Base-by-base conservation (phyloP, 2,329 filamentous ascomycete species). In the Pezicula neosporulosa region DNA sequence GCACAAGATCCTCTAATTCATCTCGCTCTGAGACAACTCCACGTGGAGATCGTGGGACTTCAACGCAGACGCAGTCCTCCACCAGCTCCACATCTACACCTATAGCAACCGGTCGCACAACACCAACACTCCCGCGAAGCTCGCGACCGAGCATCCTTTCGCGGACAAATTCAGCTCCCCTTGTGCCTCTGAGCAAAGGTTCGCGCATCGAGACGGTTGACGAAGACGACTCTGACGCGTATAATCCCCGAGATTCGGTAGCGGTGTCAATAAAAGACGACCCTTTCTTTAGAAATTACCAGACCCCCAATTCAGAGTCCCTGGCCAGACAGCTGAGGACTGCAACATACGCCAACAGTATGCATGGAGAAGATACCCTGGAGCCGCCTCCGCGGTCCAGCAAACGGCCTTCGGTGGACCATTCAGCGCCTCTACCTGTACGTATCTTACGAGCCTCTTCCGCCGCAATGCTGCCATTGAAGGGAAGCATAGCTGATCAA, bases 261-360 rank as follows among this genome's bases (percentile, higher is more conserved):
- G 65, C 30, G 10, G 9, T 72, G 47, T 80, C 77, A 53, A 77
- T 81, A 54, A 68, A 78, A 62, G 76, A 82, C 71, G 77, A 81
- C 57, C 76, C 76, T 28, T 80, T 81, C 64, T 77, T 79, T 67
- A 72, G 74, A 59, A 72, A 71, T 56, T 74, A 75, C 57, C 67
- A 75, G 63, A 63, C 66, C 36, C 64, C 67, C 52, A 60, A 63
- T 21, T 63, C 65, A 41, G 61, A 64, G 48, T 66, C 63, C 48
- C 52, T 67, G 41, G 59, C 63, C 35, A 61, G 64, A 48, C 63
- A 67, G 53, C 52, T 66, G 47, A 64, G 58, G 50, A 61, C 64
- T 50, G 60, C 58, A 33, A 56, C 57, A 42, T 53, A 63, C 47
- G 45, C 44, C 27, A 56, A 56, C 30, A 53, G 44, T n/a, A 42